Percentiles rank a stretch among this genome's conserved stretches.
Evolutionary conservation across 169 alveolate species (phyloP).

Genomic region (Plasmodium cynomolgi): DNA sequence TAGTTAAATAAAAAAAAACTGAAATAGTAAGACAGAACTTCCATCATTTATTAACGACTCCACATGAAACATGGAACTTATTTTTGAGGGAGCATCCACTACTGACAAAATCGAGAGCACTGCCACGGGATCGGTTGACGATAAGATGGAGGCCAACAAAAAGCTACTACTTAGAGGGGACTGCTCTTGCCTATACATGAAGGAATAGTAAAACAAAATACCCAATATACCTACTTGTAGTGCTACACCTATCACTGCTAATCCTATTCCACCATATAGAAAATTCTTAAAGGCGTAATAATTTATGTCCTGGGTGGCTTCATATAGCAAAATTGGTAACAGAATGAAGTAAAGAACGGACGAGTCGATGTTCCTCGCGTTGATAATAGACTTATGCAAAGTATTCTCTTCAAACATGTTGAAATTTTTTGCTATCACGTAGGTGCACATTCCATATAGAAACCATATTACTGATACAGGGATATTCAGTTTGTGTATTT

Average conservation of each 20-base stretch:
- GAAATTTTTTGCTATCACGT: slow-evolving; percentile 76
- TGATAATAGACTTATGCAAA: slow-evolving; percentile 71
- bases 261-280: slow-evolving; percentile 86
- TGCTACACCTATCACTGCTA: slow-evolving; percentile 88
- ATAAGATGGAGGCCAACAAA: slow-evolving; percentile 87
- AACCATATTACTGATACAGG: slow-evolving; percentile 85
- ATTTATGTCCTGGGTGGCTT: slow-evolving; percentile 90
- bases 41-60: slow-evolving; percentile 92
- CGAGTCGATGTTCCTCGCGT: slow-evolving; percentile 81
- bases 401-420: slow-evolving; percentile 73
- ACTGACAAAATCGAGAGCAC: slow-evolving; percentile 87
- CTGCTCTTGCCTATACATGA: slow-evolving; percentile 71
- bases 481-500: slow-evolving; percentile 78
- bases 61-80: slow-evolving; percentile 88
- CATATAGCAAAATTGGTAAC: slow-evolving; percentile 89
- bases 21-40: slow-evolving; percentile 88
- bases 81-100: slow-evolving; percentile 87
- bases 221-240: slow-evolving; percentile 85
- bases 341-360: slow-evolving; percentile 86
- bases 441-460: slow-evolving; percentile 83
- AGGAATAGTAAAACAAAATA: slow-evolving; percentile 84
- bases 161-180: slow-evolving; percentile 83
- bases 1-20: slow-evolving; percentile 85
- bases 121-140: slow-evolving; percentile 93
- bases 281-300: slow-evolving; percentile 89